A percentile compares a stretch with the other conserved stretches of the same genome.
phyloP scores from a whole-genome alignment of 1,284 basidiomycete genomes.

The Ceratobasidium sp. region DNA sequence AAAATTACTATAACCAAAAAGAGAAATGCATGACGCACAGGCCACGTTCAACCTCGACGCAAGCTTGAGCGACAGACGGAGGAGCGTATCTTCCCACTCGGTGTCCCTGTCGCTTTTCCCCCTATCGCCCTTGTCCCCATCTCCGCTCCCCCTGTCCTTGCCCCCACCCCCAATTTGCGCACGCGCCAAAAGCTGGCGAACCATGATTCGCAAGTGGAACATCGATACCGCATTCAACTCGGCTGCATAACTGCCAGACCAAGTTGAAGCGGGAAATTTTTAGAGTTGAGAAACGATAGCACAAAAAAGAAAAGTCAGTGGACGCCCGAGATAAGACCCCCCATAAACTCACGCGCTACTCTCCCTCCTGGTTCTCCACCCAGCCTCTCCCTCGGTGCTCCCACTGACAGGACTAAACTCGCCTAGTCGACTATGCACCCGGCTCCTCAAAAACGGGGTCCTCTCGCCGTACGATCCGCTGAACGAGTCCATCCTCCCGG shows the following conservation, averaged over 20 bases:
- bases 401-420: conserved; percentile 61
- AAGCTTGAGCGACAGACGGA: conserved; percentile 81
- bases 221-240: conserved; percentile 86
- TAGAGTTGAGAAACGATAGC: conserved; percentile 39
- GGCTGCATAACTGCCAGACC: conserved; percentile 49
- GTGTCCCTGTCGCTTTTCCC: conserved; percentile 49
- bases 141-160: neutral
- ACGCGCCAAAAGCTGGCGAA: conserved; percentile 72
- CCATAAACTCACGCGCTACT: conserved; percentile 74
- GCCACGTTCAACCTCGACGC: conserved; percentile 63
- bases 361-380: conserved; percentile 81
- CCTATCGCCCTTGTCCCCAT: neutral
- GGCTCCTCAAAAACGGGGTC: conserved; percentile 81
- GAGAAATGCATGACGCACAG: conserved; percentile 22
- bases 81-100: conserved; percentile 87
- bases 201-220: conserved; percentile 87
- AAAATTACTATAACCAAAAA: neutral
- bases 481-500: conserved; percentile 32
- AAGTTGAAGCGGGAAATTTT: neutral
- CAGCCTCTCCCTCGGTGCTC: conserved; percentile 69
- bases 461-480: conserved; percentile 58
- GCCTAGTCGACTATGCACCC: conserved; percentile 75
- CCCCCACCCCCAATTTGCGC: conserved; percentile 9
- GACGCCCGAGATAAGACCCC: neutral
- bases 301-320: neutral